Conservation (phyloP, 768 basidiomycete species). For the Pholiota conissans region DNA sequence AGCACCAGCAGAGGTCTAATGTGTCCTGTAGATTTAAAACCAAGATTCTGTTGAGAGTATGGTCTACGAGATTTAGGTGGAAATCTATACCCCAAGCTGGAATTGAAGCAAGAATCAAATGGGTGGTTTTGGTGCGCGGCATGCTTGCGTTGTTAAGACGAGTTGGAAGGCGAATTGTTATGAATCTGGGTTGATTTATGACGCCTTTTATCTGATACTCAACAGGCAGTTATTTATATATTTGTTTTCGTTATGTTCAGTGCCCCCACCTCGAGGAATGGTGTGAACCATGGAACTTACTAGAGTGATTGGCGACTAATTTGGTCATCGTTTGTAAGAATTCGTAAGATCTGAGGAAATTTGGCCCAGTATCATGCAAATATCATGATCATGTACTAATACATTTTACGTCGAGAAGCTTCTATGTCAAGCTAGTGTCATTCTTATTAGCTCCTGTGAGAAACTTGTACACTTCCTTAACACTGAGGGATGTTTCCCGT, state of each 20-base stretch:
- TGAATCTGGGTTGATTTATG: no score
- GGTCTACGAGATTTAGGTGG: neutral
- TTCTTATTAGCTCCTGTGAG: neutral
- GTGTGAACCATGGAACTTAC: no score
- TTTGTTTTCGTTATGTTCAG: no score
- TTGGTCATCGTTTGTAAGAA: neutral
- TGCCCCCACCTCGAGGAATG: neutral
- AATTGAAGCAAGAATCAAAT: neutral
- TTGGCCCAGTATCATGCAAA: neutral
- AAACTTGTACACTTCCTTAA: no score
- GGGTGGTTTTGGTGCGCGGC: slow-evolving; percentile 1
- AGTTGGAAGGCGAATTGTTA: no score
- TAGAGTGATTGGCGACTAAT: neutral
- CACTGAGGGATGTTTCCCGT: no score
- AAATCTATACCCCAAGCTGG: neutral
- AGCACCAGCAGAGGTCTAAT: slow-evolving; percentile 7
- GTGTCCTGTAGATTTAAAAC: slow-evolving; percentile 4
- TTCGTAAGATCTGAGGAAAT: neutral
- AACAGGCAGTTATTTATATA: neutral
- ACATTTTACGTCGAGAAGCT: neutral
- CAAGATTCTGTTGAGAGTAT: neutral
- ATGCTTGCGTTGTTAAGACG: neutral
- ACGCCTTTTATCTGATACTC: no score
- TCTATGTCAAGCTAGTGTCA: neutral
- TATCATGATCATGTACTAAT: neutral